Base-by-base conservation (phyloP, 163 green algal genomes). In the Coccomyxa subellipsoidea region DNA sequence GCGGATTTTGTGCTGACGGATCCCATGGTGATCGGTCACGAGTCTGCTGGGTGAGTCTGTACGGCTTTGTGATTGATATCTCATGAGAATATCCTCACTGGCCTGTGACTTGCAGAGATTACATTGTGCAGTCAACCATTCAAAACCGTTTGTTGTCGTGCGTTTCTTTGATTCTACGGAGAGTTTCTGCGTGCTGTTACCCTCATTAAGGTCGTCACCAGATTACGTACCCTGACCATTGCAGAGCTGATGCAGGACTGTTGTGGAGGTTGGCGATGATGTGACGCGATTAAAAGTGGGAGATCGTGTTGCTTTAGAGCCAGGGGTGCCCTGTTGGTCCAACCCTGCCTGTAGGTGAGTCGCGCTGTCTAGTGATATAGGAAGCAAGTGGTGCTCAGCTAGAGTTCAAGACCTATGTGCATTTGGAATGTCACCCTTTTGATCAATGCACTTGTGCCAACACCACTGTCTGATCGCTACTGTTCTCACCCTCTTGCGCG, bases 1-100 rank as follows among this genome's bases (percentile, higher is more conserved):
- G 91, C 81, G 1, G 81, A 88, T 40, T 94, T 93, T 81, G 82
- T 93, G 23, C 81, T 94, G 2, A 82, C 85, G 0, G 53, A 80
- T 4, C 89, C 90, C 1, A 94, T 94, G 90, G 89, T 94, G 36
- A 90, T 94, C 21, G 91, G 91, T 0, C 91, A 94, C 76, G 91
- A 94, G 82, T 88, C 84, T 12, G 84, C 85, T 8, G 91, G 91
- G 38, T 81, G 7, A 3, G 32, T 73, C 21, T 1, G 1, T 73
- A 23, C 4, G 0, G n/a, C n/a, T 34, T 4, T 23, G 66, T 38
- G n/a, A 18, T 73, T 27, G 66, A 34, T 73, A 35, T 73, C 12
- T 35, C 8, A 73, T n/a, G n/a, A 73, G 29, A 37, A 35, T 73
- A 35, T 34, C 66, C n/a, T 35, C 18, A 73, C n/a, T n/a, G n/a